These are phyloP conservation scores for Byssothecium circinans DNA, from an alignment of 2,329 filamentous ascomycete genomes.

Conservation along the genomic window DNA sequence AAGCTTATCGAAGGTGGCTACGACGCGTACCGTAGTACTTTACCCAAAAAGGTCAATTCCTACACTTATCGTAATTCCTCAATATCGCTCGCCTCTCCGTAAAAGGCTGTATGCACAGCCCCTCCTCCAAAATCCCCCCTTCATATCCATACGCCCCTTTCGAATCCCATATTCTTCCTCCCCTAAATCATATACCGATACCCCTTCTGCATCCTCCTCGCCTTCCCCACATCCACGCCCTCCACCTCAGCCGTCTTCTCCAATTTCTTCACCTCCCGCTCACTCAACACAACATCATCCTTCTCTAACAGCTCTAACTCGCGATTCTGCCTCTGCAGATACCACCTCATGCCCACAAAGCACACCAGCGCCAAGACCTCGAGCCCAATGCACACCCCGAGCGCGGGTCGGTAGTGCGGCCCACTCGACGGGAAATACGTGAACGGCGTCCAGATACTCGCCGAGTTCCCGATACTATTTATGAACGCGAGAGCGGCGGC, in stretches of 20 bases:
- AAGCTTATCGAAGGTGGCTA: too few relatives aligned
- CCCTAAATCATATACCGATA: slow-evolving; percentile 49
- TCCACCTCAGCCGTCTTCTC: slow-evolving; percentile 58
- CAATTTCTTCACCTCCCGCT: slow-evolving; percentile 54
- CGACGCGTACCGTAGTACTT: too few relatives aligned
- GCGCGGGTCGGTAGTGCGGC: slow-evolving; percentile 23
- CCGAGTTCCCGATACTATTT: slow-evolving; percentile 57
- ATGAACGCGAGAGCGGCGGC: slow-evolving; percentile 59
- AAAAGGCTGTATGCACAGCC: too few relatives aligned
- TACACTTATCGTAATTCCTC: too few relatives aligned
- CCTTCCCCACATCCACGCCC: slow-evolving; percentile 53
- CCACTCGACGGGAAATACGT: slow-evolving; percentile 33
- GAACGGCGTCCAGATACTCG: slow-evolving; percentile 53
- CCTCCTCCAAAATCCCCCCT: too few relatives aligned
- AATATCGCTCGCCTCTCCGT: too few relatives aligned
- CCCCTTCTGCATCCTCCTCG: slow-evolving; percentile 56
- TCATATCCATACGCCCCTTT: too few relatives aligned
- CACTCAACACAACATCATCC: slow-evolving; percentile 49
- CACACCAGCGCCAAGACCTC: slow-evolving; percentile 18
- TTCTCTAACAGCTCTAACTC: slow-evolving; percentile 55
- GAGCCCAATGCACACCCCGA: slow-evolving; percentile 26
- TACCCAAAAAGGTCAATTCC: too few relatives aligned
- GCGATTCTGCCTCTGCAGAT: slow-evolving; percentile 50
- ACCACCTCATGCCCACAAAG: slow-evolving; percentile 19
- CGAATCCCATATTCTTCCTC: too few relatives aligned